Conservation (phyloP, 1,284 basidiomycete species). For the Ceratobasidium sp. region DNA sequence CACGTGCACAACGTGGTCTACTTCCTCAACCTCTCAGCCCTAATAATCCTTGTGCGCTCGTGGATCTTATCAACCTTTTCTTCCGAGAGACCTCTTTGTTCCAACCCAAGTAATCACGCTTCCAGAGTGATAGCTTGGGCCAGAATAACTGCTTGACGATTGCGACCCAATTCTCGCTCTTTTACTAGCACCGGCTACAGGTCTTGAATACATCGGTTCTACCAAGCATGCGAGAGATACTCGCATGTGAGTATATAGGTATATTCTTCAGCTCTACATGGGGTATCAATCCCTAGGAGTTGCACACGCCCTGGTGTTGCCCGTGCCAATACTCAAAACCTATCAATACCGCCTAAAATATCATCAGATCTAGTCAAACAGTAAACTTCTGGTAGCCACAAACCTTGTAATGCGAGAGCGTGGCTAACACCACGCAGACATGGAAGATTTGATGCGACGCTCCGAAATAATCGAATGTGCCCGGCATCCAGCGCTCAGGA, state of each 20-base stretch:
- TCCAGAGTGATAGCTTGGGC: too few relatives aligned
- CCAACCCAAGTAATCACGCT: too few relatives aligned
- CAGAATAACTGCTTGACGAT: too few relatives aligned
- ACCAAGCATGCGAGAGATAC: constrained; percentile 5
- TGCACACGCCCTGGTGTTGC: constrained; percentile 34
- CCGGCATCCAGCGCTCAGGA: constrained; percentile 83
- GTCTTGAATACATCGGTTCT: neutral
- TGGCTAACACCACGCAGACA: constrained; percentile 81
- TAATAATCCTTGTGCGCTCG: too few relatives aligned
- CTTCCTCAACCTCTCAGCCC: too few relatives aligned
- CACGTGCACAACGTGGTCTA: too few relatives aligned
- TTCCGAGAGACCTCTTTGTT: too few relatives aligned
- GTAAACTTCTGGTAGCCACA: neutral
- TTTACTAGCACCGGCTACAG: neutral
- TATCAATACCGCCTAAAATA: constrained; percentile 28
- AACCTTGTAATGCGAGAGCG: constrained; percentile 74
- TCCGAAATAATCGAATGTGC: constrained; percentile 83
- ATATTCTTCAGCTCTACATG: neutral
- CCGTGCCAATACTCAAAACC: constrained; percentile 44
- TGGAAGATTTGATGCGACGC: constrained; percentile 92
- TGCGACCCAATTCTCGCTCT: too few relatives aligned
- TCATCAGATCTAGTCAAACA: neutral
- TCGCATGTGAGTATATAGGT: constrained; percentile 1
- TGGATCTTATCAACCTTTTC: too few relatives aligned
- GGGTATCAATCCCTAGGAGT: constrained; percentile 16